Percentiles rank a stretch among this genome's conserved stretches.
phyloP scores from a whole-genome alignment of 495 filamentous ascomycete genomes.

The Hyaloscypha variabilis region DNA sequence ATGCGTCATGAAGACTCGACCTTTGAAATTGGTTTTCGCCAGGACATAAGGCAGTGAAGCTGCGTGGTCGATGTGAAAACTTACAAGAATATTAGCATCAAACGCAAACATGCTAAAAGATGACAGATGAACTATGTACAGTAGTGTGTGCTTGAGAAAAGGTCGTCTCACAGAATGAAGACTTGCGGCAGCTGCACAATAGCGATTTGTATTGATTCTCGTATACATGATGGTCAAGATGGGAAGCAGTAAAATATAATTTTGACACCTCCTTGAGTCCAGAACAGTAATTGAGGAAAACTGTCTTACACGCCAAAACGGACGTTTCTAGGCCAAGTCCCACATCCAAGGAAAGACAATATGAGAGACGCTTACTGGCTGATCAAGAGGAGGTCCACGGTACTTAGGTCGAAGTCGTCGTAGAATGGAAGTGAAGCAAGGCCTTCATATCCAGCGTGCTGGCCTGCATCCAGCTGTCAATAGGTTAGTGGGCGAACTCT shows the following conservation, averaged over 20 bases:
- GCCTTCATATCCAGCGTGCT: conserved; percentile 96
- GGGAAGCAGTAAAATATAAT: not conserved
- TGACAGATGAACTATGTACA: conserved; percentile 30
- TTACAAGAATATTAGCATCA: conserved; percentile 38
- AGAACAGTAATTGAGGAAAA: not conserved
- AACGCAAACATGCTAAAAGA: not conserved
- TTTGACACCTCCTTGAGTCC: not conserved
- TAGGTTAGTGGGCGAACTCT: not conserved
- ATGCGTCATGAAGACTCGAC: conserved; percentile 98
- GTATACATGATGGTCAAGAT: conserved; percentile 29
- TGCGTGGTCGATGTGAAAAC: conserved; percentile 98
- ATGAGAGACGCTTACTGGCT: conserved; percentile 79
- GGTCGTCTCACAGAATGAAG: conserved; percentile 33
- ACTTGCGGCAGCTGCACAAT: conserved; percentile 24
- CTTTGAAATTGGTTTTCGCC: conserved; percentile 95
- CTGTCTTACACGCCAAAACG: not conserved
- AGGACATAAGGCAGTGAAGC: conserved; percentile 95
- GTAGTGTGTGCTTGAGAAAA: conserved; percentile 12
- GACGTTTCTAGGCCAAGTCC: conserved; percentile 6
- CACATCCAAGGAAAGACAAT: conserved; percentile 9
- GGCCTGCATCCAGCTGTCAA: conserved; percentile 86
- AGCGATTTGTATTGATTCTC: conserved; percentile 36
- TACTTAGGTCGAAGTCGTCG: conserved; percentile 97
- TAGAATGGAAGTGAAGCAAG: conserved; percentile 94
- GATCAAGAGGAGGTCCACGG: conserved; percentile 93